Evolutionary conservation across 2,329 filamentous ascomycete genomes (phyloP).

Genomic region (Pezicula neosporulosa): DNA sequence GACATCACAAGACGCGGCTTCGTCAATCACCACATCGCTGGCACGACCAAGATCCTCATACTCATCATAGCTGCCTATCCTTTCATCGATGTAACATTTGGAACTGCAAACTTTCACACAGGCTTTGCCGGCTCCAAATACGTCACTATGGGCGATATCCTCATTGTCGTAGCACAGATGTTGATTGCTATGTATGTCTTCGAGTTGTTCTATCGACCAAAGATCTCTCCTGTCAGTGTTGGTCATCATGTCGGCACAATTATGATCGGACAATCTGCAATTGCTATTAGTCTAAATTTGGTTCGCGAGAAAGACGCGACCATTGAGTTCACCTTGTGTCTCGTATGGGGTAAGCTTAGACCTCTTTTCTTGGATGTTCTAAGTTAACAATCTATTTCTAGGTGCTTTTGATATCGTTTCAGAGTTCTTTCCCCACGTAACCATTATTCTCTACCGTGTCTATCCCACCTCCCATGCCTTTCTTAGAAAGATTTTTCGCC

Average conservation of each 20-base stretch:
- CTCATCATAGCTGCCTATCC: conserved; percentile 37
- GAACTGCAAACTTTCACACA: conserved; percentile 27
- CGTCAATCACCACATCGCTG: conserved; percentile 43
- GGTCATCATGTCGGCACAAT: conserved; percentile 34
- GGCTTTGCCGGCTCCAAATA: conserved; percentile 24
- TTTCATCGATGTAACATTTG: conserved; percentile 35
- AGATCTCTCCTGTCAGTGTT: conserved; percentile 36
- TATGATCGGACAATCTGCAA: conserved; percentile 36
- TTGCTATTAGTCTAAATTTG: conserved; percentile 32
- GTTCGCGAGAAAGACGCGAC: conserved; percentile 23
- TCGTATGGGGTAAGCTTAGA: conserved; percentile 22
- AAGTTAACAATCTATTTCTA: conserved; percentile 15
- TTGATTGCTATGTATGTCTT: conserved; percentile 43
- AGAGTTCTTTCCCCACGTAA: conserved; percentile 42
- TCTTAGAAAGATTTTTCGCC: conserved; percentile 34
- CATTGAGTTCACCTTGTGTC: conserved; percentile 26
- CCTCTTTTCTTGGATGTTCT: neutral
- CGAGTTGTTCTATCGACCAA: conserved; percentile 38
- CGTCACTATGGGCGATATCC: conserved; percentile 37
- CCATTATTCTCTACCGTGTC: conserved; percentile 41
- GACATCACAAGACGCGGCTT: conserved; percentile 36
- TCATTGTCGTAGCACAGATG: conserved; percentile 36
- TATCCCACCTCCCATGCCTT: conserved; percentile 34
- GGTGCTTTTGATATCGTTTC: conserved; percentile 43
- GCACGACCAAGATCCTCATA: conserved; percentile 36